Evolutionary conservation across 2,329 filamentous ascomycete species (phyloP).

Genomic region (Fusarium sp.): DNA sequence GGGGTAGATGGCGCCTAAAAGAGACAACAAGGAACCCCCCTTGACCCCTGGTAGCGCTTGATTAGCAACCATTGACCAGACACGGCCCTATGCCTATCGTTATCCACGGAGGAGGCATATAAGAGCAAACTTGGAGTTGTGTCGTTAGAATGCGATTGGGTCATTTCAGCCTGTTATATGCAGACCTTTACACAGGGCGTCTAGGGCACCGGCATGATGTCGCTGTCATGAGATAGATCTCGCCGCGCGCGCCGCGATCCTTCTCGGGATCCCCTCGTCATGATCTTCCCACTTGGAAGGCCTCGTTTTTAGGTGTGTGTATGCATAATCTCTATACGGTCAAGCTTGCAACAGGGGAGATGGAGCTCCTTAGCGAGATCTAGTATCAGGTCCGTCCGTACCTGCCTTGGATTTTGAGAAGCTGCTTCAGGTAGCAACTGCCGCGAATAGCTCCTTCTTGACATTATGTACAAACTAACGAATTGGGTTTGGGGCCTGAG

Average conservation of each 20-base stretch:
- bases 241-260: slow-evolving; percentile 24
- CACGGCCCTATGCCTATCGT: slow-evolving; percentile 7
- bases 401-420: slow-evolving; percentile 2
- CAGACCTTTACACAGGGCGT: slow-evolving; percentile 25
- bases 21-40: slow-evolving; percentile 29
- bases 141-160: slow-evolving; percentile 41
- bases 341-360: slow-evolving; percentile 24
- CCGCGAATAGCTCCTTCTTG: slow-evolving; percentile 21
- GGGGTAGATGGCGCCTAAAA: slow-evolving; percentile 37
- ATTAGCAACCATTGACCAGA: slow-evolving; percentile 48
- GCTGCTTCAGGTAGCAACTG: slow-evolving; percentile 30
- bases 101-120: slow-evolving; percentile 10
- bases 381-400: slow-evolving; percentile 3
- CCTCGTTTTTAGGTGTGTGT: slow-evolving; percentile 32
- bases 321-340: slow-evolving; percentile 1
- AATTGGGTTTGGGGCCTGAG: slow-evolving; percentile 33
- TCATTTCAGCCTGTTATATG: slow-evolving; percentile 21
- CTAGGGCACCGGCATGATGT: slow-evolving; percentile 36
- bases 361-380: slow-evolving; percentile 17
- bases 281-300: slow-evolving; percentile 38
- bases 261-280: slow-evolving; percentile 18
- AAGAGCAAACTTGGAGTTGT: slow-evolving; percentile 17
- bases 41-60: slow-evolving; percentile 42
- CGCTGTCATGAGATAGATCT: slow-evolving; percentile 43
- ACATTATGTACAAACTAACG: slow-evolving; percentile 11